These are phyloP conservation scores for Termitomyces sp. DNA, from an alignment of 768 basidiomycete species.

Conservation along the genomic window DNA sequence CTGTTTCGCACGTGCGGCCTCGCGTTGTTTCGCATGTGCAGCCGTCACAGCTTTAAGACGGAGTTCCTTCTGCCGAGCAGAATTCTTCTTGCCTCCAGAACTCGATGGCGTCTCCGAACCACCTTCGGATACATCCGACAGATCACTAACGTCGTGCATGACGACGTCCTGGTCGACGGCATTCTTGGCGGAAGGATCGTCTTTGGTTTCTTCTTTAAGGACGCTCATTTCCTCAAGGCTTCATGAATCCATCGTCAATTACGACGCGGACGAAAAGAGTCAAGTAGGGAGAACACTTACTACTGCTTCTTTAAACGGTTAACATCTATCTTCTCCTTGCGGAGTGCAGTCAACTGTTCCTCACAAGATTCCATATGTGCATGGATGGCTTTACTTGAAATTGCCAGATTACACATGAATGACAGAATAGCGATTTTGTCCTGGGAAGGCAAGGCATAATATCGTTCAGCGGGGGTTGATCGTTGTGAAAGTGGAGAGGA, in stretches of 20 bases:
- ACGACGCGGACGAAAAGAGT: conserved; percentile 5
- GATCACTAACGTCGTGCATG: conserved; percentile 65
- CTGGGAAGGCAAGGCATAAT: conserved; percentile 62
- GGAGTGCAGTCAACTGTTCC: conserved; percentile 80
- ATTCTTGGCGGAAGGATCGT: conserved; percentile 36
- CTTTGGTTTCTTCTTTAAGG: conserved; percentile 55
- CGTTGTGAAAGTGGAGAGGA: conserved; percentile 32
- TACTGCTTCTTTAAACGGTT: conserved; percentile 85
- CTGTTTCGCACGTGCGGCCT: conserved; percentile 71
- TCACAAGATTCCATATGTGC: conserved; percentile 88
- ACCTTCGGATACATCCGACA: conserved; percentile 69
- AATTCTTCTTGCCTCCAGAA: conserved; percentile 35
- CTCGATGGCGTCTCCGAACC: conserved; percentile 56
- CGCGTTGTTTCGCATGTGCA: conserved; percentile 75
- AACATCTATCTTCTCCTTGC: conserved; percentile 95
- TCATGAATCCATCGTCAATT: conserved; percentile 3
- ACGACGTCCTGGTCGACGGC: conserved; percentile 51
- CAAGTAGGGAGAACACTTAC: conserved; percentile 44
- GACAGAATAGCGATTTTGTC: conserved; percentile 84
- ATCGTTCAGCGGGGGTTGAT: conserved; percentile 62
- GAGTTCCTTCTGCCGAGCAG: conserved; percentile 45
- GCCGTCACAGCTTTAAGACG: conserved; percentile 48
- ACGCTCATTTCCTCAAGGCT: conserved; percentile 72
- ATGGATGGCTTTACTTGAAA: conserved; percentile 87
- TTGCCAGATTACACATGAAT: conserved; percentile 86